Evolutionary conservation across 2,329 filamentous ascomycete species (phyloP).

Genomic region (Aspergillus neoniger): DNA sequence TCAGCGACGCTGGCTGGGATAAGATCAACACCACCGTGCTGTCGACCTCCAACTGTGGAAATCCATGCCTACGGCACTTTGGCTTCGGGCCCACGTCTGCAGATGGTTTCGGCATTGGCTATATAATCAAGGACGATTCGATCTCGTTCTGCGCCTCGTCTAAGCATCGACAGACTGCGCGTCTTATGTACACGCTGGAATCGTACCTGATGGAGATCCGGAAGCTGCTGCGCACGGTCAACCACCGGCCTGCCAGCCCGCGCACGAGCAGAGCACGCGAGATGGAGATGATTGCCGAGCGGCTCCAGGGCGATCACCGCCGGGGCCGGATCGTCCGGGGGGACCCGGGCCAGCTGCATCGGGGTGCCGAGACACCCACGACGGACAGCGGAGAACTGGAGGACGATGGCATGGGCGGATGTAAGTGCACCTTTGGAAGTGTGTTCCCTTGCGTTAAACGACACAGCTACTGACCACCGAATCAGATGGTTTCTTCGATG

Average conservation of each 20-base stretch:
- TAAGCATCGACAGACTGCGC: conserved; percentile 89
- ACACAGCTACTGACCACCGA: conserved; percentile 17
- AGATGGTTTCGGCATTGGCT: conserved; percentile 95
- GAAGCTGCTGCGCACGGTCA: conserved; percentile 74
- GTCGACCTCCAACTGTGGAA: conserved; percentile 98
- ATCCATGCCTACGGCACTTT: conserved; percentile 90
- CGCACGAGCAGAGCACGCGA: conserved; percentile 63
- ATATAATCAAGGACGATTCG: conserved; percentile 95
- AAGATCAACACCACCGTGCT: conserved; percentile 92
- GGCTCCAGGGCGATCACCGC: conserved; percentile 54
- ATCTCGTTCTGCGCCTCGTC: conserved; percentile 90
- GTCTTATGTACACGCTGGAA: conserved; percentile 87
- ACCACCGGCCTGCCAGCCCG: conserved; percentile 55
- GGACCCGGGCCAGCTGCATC: conserved; percentile 42
- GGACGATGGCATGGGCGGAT: conserved; percentile 88
- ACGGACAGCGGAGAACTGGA: conserved; percentile 72
- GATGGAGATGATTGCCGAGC: conserved; percentile 53
- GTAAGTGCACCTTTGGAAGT: conserved; percentile 60
- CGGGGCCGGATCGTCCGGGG: conserved; percentile 71
- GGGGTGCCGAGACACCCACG: conserved; percentile 61
- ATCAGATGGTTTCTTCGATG: conserved; percentile 94
- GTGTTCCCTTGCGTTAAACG: neutral
- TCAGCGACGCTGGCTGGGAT: conserved; percentile 89
- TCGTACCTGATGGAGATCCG: conserved; percentile 88
- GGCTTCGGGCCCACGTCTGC: conserved; percentile 93